Conservation (phyloP, 306 rosid species). For the Begonia masoniana region DNA sequence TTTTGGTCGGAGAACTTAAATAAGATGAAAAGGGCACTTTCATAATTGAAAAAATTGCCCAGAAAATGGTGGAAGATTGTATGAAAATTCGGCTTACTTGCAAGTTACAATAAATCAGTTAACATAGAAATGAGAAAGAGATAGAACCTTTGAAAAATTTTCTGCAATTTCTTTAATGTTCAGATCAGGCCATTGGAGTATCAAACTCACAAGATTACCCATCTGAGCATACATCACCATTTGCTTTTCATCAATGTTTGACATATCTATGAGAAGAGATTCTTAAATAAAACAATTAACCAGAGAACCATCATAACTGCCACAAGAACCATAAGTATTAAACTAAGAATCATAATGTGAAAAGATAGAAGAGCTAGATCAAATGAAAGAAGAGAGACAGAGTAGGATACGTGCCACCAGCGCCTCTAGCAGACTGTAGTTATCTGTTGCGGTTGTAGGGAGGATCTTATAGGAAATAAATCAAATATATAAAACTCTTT, state of each 20-base stretch:
- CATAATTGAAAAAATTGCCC: too few species aligned
- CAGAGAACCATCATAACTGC: neutral
- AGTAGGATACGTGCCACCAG: slow-evolving; percentile 81
- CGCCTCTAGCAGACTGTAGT: slow-evolving; percentile 66
- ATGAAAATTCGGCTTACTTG: too few species aligned
- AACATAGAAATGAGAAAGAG: neutral
- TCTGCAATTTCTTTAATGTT: slow-evolving; percentile 68
- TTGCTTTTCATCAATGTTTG: slow-evolving; percentile 58
- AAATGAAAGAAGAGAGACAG: too few species aligned
- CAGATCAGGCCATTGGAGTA: slow-evolving; percentile 62
- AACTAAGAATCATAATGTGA: too few species aligned
- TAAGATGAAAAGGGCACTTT: too few species aligned
- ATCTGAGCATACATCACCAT: slow-evolving; percentile 78
- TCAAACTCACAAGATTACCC: slow-evolving; percentile 75
- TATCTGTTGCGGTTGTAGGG: slow-evolving; percentile 46
- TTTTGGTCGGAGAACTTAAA: too few species aligned
- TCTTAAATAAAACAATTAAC: slow-evolving; percentile 30
- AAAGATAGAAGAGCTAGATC: too few species aligned
- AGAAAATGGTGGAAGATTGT: too few species aligned
- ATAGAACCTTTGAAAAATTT: slow-evolving; percentile 62
- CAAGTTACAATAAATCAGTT: too few species aligned
- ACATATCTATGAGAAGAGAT: slow-evolving; percentile 40
- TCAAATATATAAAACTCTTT: neutral
- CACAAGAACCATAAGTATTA: neutral
- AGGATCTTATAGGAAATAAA: slow-evolving; percentile 40